Conservation (phyloP, 805 yeast species). For the Kazachstania martiniae region DNA sequence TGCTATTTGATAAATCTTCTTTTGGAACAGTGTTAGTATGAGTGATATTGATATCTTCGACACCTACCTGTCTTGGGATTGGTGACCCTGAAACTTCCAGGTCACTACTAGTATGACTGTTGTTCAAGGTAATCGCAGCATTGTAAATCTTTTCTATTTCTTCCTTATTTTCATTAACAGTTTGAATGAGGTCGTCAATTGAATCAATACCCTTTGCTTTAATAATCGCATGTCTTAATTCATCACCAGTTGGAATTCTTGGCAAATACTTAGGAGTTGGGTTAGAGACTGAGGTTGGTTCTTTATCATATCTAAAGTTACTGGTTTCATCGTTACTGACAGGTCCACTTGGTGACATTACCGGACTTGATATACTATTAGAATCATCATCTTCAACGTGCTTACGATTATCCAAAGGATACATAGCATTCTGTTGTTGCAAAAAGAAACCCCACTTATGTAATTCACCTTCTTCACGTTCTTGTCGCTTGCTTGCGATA, state of each 20-base stretch:
- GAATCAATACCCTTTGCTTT: constrained; percentile 68
- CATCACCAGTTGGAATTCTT: constrained; percentile 37
- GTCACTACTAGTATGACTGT: background rate
- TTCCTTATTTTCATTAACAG: constrained; percentile 45
- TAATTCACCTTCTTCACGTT: constrained; percentile 85
- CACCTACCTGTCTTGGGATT: too few species aligned
- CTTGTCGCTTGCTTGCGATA: constrained; percentile 61
- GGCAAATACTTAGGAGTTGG: constrained; percentile 22
- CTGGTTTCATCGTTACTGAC: background rate
- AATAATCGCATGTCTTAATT: constrained; percentile 44
- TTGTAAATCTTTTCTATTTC: constrained; percentile 41
- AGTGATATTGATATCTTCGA: too few species aligned
- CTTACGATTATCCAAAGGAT: background rate
- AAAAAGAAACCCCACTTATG: constrained; percentile 79
- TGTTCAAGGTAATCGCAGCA: constrained; percentile 4
- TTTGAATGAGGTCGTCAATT: constrained; percentile 54
- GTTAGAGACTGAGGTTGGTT: constrained; percentile 1
- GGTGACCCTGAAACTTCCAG: too few species aligned
- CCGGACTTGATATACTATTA: background rate
- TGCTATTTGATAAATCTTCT: too few species aligned
- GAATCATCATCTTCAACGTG: background rate
- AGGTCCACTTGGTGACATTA: background rate
- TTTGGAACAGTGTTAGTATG: too few species aligned
- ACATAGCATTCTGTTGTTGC: constrained; percentile 37
- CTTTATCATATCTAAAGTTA: background rate